Percentiles rank a stretch among this genome's conserved stretches.
phyloP scores from a whole-genome alignment of 352 stramenopile species.

The Phytophthora vignae region DNA sequence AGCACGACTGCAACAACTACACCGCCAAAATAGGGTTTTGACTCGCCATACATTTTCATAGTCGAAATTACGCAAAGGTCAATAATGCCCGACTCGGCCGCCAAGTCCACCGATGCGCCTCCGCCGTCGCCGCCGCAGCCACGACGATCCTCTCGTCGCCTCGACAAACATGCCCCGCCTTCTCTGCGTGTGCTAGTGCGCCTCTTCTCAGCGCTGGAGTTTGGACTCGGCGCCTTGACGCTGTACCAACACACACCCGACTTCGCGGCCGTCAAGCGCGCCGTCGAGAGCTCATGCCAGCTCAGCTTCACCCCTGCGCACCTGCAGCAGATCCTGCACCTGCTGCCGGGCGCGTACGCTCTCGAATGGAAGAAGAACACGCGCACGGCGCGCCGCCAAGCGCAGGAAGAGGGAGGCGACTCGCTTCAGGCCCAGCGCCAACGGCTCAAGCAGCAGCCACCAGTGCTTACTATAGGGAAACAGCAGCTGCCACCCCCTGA shows the following conservation, averaged over 20 bases:
- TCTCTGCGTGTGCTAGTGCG: constrained; percentile 54
- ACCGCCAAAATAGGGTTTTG: background rate
- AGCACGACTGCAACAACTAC: background rate
- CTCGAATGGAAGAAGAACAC: constrained; percentile 58
- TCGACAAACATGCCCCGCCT: constrained; percentile 53
- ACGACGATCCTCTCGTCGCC: constrained; percentile 11
- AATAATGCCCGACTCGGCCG: constrained; percentile 8
- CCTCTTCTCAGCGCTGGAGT: constrained; percentile 78
- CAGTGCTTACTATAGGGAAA: constrained; percentile 65
- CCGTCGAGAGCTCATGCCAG: constrained; percentile 77
- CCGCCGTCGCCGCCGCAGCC: background rate
- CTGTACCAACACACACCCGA: constrained; percentile 78
- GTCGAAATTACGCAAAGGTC: constrained; percentile 1
- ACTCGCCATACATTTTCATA: constrained; percentile 11
- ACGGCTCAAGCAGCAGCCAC: constrained; percentile 34
- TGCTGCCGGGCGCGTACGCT: constrained; percentile 59
- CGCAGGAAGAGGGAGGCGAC: constrained; percentile 27
- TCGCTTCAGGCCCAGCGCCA: constrained; percentile 27
- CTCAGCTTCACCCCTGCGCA: constrained; percentile 59
- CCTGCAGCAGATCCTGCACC: constrained; percentile 63
- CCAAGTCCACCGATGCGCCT: background rate
- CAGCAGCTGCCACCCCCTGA: constrained; percentile 42
- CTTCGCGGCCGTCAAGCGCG: constrained; percentile 66
- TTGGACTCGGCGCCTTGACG: constrained; percentile 69
- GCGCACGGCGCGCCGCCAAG: constrained; percentile 27